Evolutionary conservation across 2,329 filamentous ascomycete genomes (phyloP).

Genomic region (Fusarium acutatum): DNA sequence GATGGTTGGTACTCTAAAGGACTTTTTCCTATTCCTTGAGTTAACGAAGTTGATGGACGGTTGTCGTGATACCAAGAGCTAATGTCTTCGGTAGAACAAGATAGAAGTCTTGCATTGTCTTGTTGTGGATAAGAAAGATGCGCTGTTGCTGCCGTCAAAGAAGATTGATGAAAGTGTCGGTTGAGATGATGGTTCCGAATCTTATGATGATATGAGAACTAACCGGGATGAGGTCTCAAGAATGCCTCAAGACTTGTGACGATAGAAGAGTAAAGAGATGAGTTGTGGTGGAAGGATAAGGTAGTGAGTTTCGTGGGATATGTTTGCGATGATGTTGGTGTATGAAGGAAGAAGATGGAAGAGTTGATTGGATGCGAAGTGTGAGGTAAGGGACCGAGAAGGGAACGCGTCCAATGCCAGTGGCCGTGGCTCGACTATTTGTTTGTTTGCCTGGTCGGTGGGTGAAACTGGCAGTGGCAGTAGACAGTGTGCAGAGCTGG

Average conservation of each 20-base stretch:
- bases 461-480: no score
- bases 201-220: fast-evolving
- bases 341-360: not conserved
- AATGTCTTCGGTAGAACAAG: fast-evolving
- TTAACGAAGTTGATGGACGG: no score
- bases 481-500: not conserved
- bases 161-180: not conserved
- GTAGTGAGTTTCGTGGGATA: no score
- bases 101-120: no score
- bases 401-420: fast-evolving
- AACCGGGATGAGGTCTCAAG: fast-evolving
- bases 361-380: not conserved
- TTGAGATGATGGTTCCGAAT: not conserved
- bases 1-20: not conserved
- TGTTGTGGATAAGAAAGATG: no score
- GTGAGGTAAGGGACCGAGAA: not conserved
- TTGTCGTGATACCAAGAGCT: not conserved
- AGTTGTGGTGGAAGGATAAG: fast-evolving
- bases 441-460: not conserved
- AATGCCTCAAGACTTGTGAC: not conserved
- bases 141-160: not conserved
- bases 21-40: fast-evolving
- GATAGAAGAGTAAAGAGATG: not conserved
- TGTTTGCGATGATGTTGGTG: not conserved
- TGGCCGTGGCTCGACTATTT: no score